Conservation (phyloP, 805 yeast genomes). For the Lipomyces starkeyi region DNA sequence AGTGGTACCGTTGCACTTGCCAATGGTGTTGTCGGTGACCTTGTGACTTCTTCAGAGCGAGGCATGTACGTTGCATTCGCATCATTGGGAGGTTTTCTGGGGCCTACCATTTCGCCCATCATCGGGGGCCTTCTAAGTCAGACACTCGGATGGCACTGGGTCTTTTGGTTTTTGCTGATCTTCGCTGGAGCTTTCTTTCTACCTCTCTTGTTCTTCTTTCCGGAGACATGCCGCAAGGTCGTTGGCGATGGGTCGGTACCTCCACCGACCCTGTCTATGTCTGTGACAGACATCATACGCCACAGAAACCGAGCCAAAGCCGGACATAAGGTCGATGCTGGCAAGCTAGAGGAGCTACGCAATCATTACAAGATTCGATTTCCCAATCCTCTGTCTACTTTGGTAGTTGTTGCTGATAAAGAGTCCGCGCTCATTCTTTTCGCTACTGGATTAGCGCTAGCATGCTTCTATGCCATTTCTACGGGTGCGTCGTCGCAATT, state of each 20-base stretch:
- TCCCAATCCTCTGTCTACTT: conserved; percentile 13
- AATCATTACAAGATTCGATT: background rate
- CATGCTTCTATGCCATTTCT: conserved; percentile 8
- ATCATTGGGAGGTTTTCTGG: conserved; percentile 67
- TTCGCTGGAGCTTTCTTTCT: conserved; percentile 58
- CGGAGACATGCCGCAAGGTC: conserved; percentile 74
- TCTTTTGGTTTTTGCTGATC: conserved; percentile 77
- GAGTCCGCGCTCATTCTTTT: conserved; percentile 9
- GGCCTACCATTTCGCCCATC: conserved; percentile 80
- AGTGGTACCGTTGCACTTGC: conserved; percentile 75
- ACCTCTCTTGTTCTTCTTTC: conserved; percentile 53
- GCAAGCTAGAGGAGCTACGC: background rate
- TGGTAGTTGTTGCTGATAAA: conserved; percentile 3
- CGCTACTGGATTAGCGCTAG: background rate
- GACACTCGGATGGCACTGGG: conserved; percentile 69
- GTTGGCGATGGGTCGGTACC: conserved; percentile 75
- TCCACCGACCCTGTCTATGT: conserved; percentile 7
- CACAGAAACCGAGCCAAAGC: background rate
- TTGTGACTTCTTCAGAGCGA: conserved; percentile 67
- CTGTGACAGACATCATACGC: conserved; percentile 8
- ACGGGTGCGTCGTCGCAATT: conserved; percentile 12
- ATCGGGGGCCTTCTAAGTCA: conserved; percentile 59
- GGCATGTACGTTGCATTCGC: conserved; percentile 73
- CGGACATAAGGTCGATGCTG: background rate
- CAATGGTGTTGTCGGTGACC: conserved; percentile 76